These are phyloP conservation scores for Triangularia verruculosa DNA, from an alignment of 2,329 filamentous ascomycete genomes.

Conservation along the genomic window DNA sequence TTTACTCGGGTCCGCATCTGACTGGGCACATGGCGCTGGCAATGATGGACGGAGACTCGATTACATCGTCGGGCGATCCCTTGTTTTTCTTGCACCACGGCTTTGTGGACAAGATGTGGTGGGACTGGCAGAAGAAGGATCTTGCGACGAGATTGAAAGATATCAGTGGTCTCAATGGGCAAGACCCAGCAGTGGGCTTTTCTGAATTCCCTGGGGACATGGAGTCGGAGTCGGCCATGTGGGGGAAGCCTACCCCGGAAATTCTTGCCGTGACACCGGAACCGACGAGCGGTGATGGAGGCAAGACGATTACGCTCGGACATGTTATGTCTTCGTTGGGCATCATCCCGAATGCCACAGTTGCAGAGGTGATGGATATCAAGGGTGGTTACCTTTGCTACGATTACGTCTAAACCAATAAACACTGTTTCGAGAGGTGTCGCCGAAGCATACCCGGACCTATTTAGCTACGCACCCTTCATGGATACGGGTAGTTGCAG, in stretches of 20 bases:
- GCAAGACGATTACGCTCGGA: slow-evolving; percentile 14
- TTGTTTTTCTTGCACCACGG: slow-evolving; percentile 34
- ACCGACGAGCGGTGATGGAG: slow-evolving; percentile 5
- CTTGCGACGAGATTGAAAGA: neutral
- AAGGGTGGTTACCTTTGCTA: slow-evolving; percentile 14
- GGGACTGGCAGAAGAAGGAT: slow-evolving; percentile 29
- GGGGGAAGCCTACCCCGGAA: slow-evolving; percentile 10
- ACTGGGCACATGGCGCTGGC: slow-evolving; percentile 26
- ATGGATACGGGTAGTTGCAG: too few relatives aligned
- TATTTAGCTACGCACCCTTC: too few relatives aligned
- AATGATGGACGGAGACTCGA: slow-evolving; percentile 21
- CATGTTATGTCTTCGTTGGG: slow-evolving; percentile 20
- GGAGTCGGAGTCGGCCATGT: slow-evolving; percentile 13
- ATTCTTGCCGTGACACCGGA: slow-evolving; percentile 13
- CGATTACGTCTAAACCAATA: slow-evolving; percentile 8
- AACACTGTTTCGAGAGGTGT: too few relatives aligned
- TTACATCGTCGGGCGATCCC: slow-evolving; percentile 34
- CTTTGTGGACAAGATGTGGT: slow-evolving; percentile 33
- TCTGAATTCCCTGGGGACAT: slow-evolving; percentile 15
- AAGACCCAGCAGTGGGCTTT: slow-evolving; percentile 13
- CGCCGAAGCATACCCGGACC: too few relatives aligned
- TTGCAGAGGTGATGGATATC: slow-evolving; percentile 22
- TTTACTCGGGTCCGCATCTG: slow-evolving; percentile 23
- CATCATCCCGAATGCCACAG: slow-evolving; percentile 17
- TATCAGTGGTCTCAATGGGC: slow-evolving; percentile 5